Percentiles rank a stretch among this genome's conserved stretches.
These are phyloP conservation scores for Aspergillus alliaceus DNA, from an alignment of 2,329 filamentous ascomycete genomes.

Conservation along the genomic window DNA sequence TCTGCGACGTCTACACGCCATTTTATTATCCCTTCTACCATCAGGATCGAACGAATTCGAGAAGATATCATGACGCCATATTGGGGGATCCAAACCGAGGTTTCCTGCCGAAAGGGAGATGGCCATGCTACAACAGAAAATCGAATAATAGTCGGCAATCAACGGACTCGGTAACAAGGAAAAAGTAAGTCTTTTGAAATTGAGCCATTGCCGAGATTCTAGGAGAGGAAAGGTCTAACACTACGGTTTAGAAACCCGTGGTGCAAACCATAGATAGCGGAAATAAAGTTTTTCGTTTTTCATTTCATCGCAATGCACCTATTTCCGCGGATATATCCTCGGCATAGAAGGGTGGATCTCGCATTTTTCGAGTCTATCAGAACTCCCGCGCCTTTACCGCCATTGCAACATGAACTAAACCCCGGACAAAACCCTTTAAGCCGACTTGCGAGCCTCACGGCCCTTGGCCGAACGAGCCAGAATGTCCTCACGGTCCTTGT, in stretches of 20 bases:
- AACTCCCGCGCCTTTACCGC: conserved; percentile 30
- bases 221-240: not conserved
- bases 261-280: conserved; percentile 55
- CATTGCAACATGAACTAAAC: conserved; percentile 66
- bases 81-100: too few species aligned
- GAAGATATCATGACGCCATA: too few species aligned
- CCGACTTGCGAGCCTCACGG: conserved; percentile 56
- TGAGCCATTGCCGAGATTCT: not conserved
- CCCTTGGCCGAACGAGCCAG: conserved; percentile 49
- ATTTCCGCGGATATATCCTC: conserved; percentile 27
- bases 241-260: not conserved
- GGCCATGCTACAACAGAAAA: not conserved
- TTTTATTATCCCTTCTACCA: too few species aligned
- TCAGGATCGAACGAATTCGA: too few species aligned
- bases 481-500: conserved; percentile 53
- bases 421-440: conserved; percentile 59
- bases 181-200: not conserved
- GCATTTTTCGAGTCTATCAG: conserved; percentile 25
- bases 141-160: not conserved
- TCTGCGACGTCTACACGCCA: too few species aligned
- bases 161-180: not conserved
- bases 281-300: conserved; percentile 58
- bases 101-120: too few species aligned
- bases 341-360: conserved; percentile 21
- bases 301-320: conserved; percentile 32